These are phyloP conservation scores for Sphaerobolus stellatus DNA, from an alignment of 1,284 basidiomycete species.

Conservation along the genomic window DNA sequence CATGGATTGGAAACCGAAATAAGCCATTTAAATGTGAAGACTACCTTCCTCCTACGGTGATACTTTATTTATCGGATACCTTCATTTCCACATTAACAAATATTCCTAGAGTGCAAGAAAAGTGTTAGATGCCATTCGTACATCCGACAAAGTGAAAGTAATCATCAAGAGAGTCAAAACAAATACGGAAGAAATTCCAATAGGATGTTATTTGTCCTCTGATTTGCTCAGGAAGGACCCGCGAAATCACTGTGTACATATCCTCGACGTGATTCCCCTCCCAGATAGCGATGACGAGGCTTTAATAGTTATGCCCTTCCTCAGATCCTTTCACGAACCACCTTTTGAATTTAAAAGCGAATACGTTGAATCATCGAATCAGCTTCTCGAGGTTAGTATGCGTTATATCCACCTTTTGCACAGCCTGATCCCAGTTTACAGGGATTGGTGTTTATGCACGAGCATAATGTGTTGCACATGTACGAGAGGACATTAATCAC, in stretches of 20 bases:
- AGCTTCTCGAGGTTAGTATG: slow-evolving; percentile 26
- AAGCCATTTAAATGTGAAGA: slow-evolving; percentile 18
- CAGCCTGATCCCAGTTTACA: slow-evolving; percentile 3
- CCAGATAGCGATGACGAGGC: slow-evolving; percentile 16
- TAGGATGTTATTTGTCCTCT: slow-evolving; percentile 20
- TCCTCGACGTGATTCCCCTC: slow-evolving; percentile 28
- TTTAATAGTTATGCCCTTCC: slow-evolving; percentile 28
- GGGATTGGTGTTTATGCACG: slow-evolving; percentile 26
- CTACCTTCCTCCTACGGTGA: neutral
- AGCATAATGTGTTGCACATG: slow-evolving; percentile 24
- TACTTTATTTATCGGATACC: neutral
- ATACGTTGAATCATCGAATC: slow-evolving; percentile 25
- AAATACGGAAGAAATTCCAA: slow-evolving; percentile 19
- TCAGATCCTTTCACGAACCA: slow-evolving; percentile 23
- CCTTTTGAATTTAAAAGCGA: slow-evolving; percentile 21
- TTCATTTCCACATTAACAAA: neutral
- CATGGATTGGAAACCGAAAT: slow-evolving; percentile 18
- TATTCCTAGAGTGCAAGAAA: neutral
- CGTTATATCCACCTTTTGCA: neutral
- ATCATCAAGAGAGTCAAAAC: slow-evolving; percentile 25
- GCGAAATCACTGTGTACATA: slow-evolving; percentile 32
- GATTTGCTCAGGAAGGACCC: slow-evolving; percentile 19
- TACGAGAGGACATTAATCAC: slow-evolving; percentile 1
- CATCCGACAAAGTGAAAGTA: slow-evolving; percentile 24
- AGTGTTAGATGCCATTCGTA: slow-evolving; percentile 30